phyloP scores from a whole-genome alignment of 352 stramenopile species.

The Phytopythium sindhum region DNA sequence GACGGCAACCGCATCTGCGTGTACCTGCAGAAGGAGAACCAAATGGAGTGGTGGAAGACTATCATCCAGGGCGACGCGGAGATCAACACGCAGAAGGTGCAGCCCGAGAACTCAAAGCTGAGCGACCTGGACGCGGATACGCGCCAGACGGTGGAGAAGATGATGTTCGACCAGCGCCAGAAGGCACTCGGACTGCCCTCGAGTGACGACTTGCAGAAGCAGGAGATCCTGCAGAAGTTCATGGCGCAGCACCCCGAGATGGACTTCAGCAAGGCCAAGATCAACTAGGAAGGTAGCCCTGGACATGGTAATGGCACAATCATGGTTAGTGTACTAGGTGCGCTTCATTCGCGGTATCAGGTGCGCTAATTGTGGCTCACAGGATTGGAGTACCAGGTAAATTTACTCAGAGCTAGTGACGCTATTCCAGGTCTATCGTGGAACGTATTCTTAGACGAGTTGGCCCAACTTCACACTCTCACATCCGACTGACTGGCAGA shows the following conservation, averaged over 20 bases:
- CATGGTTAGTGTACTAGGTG: not conserved
- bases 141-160: constrained; percentile 99
- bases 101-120: constrained; percentile 99
- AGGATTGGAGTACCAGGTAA: not conserved
- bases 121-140: constrained; percentile 98
- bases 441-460: not conserved
- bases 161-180: constrained; percentile 99
- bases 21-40: constrained; percentile 97
- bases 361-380: not conserved
- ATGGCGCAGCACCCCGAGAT: constrained; percentile 99
- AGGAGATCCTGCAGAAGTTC: constrained; percentile 98
- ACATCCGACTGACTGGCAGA: not conserved
- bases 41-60: constrained; percentile 99
- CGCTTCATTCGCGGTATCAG: not conserved
- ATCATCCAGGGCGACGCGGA: constrained; percentile 93
- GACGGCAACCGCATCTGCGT: constrained; percentile 88
- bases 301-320: not conserved
- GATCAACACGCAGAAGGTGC: constrained; percentile 98
- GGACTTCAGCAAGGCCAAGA: constrained; percentile 99
- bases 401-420: too few relatives aligned
- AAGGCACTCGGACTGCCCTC: constrained; percentile 97
- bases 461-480: not conserved
- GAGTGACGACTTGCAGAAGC: constrained; percentile 97
- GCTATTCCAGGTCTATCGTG: not conserved
- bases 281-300: constrained; percentile 64